Evolutionary conservation across 163 green algal genomes (phyloP), one percentile per base, ranked within the genome.

Genomic region (Chloromonas sp.): DNA sequence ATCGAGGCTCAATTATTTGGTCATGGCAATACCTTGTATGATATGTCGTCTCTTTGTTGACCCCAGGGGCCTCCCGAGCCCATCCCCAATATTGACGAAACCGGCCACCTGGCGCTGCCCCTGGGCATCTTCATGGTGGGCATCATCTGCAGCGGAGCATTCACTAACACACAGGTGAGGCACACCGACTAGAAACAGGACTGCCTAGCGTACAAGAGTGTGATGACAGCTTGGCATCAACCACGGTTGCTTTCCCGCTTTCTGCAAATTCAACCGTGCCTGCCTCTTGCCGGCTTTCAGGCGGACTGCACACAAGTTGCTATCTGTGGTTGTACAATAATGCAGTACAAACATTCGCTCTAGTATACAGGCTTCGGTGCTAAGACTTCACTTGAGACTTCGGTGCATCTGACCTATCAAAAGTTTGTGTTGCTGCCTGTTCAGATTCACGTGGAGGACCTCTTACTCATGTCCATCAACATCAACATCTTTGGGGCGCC

Each of bases 401-500:
- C 5, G 5, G 66, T 74, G 5, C 66, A 74, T 74, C 66, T 15
- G 5, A 5, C 5, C 66, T 5, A 11, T 74, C 11, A 11, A 5
- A 5, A 15, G 66, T 74, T 74, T 74, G 5, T 5, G 66, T 11
- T 5, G 5, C 5, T 74, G 66, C 66, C 5, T 74, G 66, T 70
- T 58, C 82, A 81, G 84, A 81, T 88, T 3, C 85, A 88, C 61
- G 81, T 88, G 3, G 85, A 88, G 60, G 85, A 88, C 76, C 76
- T 88, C 36, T 14, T 88, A 36, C 85, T 88, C 81, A 88, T 88
- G 85, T 88, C 85, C 71, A 88, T 88, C 81, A 88, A 88, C 77
- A 83, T 88, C 85, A 88, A 88, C 81, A 85, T 88, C 14, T 88
- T 88, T 82, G 85, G 84, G 1, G 62, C 81, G 1, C 81, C 81